Conservation (phyloP, 1,139 yeast genomes). For the Fermentozyma sake region DNA sequence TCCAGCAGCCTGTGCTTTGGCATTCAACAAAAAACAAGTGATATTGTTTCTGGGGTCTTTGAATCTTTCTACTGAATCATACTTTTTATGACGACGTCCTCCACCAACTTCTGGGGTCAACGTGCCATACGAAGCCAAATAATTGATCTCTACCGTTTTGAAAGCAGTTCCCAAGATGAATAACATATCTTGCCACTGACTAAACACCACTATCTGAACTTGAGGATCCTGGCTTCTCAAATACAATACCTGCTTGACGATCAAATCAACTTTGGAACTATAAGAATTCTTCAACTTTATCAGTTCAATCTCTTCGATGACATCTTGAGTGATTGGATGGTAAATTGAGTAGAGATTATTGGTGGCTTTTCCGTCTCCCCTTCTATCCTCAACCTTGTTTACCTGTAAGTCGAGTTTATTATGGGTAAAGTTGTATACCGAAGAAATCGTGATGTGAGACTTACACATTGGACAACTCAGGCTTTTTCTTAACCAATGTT, state of each 20-base stretch:
- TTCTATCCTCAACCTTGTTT: conserved; percentile 29
- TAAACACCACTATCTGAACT: conserved; percentile 78
- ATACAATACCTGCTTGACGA: conserved; percentile 66
- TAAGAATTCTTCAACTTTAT: conserved; percentile 46
- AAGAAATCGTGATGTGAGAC: conserved; percentile 32
- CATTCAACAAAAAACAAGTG: conserved; percentile 83
- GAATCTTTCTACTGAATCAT: conserved; percentile 55
- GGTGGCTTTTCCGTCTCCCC: conserved; percentile 8
- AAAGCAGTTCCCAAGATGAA: conserved; percentile 67
- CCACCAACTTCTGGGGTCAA: conserved; percentile 30
- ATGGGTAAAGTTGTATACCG: conserved; percentile 58
- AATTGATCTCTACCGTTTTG: conserved; percentile 50
- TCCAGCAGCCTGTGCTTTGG: conserved; percentile 86
- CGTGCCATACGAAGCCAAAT: conserved; percentile 40
- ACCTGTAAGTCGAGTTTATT: conserved; percentile 46
- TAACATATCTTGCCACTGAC: conserved; percentile 82
- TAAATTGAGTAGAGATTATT: conserved; percentile 37
- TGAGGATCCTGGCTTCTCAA: conserved; percentile 53
- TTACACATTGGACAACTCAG: conserved; percentile 81
- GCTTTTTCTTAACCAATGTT: conserved; percentile 58
- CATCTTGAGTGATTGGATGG: conserved; percentile 38
- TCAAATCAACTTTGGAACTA: conserved; percentile 84
- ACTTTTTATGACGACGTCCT: conserved; percentile 24
- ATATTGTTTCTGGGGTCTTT: conserved; percentile 52
- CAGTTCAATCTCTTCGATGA: conserved; percentile 42